These are phyloP conservation scores for Pseudomicrostroma phylloplanum DNA, from an alignment of 1,284 basidiomycete genomes.

Conservation along the genomic window DNA sequence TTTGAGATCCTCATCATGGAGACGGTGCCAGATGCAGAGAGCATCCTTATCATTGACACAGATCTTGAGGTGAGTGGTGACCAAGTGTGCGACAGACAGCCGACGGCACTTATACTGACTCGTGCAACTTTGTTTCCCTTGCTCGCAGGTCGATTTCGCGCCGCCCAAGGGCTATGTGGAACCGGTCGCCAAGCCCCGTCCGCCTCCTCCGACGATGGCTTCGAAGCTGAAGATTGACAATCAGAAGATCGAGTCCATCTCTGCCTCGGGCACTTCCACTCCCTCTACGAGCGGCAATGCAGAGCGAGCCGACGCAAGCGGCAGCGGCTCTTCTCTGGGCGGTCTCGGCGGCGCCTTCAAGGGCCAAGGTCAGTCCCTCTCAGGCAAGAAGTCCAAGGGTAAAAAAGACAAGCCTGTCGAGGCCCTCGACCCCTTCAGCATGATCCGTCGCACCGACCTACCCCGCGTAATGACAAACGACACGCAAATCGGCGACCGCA, in stretches of 20 bases:
- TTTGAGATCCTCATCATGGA: slow-evolving; percentile 97
- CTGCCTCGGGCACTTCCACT: slow-evolving; percentile 50
- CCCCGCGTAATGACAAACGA: slow-evolving; percentile 78
- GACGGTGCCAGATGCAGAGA: slow-evolving; percentile 66
- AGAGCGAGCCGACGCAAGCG: slow-evolving; percentile 14
- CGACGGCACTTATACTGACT: neutral
- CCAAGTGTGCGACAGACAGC: neutral
- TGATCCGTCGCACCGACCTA: slow-evolving; percentile 54
- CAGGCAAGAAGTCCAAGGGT: slow-evolving; percentile 47
- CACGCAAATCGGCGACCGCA: slow-evolving; percentile 64
- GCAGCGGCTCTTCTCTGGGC: slow-evolving; percentile 19
- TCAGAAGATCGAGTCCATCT: slow-evolving; percentile 34
- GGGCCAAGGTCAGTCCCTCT: slow-evolving; percentile 43
- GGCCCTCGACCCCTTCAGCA: slow-evolving; percentile 38
- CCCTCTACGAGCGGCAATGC: slow-evolving; percentile 21
- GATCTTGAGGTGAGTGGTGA: slow-evolving; percentile 72
- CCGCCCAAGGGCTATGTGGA: slow-evolving; percentile 69
- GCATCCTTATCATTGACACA: slow-evolving; percentile 85
- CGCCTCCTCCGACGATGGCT: slow-evolving; percentile 85
- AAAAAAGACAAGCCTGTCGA: slow-evolving; percentile 47
- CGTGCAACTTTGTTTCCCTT: neutral
- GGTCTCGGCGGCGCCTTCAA: slow-evolving; percentile 27
- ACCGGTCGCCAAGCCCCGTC: slow-evolving; percentile 70
- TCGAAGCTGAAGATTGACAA: slow-evolving; percentile 88
- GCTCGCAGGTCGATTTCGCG: slow-evolving; percentile 57